Conservation (phyloP, 176 grass and related monocot species). For the Canna indica region DNA sequence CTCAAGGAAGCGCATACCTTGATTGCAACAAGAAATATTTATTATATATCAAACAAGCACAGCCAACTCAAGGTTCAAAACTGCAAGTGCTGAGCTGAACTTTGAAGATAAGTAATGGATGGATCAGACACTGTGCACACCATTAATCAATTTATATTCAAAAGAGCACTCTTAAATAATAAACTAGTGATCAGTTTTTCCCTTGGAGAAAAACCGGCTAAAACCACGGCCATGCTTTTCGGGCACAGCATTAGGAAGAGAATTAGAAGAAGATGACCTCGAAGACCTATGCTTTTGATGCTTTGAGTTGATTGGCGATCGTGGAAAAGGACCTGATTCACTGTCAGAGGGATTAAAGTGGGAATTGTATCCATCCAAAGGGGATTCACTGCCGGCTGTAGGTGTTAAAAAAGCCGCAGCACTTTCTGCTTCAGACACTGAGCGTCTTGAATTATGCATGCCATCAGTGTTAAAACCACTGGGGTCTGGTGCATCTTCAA, state of each 20-base stretch:
- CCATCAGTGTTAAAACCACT: slow-evolving; percentile 15
- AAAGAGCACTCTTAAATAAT: neutral
- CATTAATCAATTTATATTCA: neutral
- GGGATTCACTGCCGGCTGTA: slow-evolving; percentile 36
- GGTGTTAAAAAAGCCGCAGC: slow-evolving; percentile 16
- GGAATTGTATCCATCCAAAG: slow-evolving; percentile 47
- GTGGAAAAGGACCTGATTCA: slow-evolving; percentile 40
- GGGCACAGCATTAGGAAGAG: slow-evolving; percentile 40
- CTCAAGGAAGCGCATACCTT: neutral
- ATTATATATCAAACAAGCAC: neutral
- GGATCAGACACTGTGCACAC: neutral
- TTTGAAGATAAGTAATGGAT: neutral
- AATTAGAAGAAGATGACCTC: slow-evolving; percentile 53
- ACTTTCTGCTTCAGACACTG: slow-evolving; percentile 33
- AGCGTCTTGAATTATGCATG: slow-evolving; percentile 33
- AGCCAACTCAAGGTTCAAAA: neutral
- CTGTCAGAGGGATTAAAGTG: slow-evolving; percentile 35
- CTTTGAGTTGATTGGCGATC: slow-evolving; percentile 57
- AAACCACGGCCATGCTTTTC: slow-evolving; percentile 77
- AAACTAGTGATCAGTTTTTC: slow-evolving; percentile 36
- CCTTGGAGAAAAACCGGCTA: slow-evolving; percentile 83
- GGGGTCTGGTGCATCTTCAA: slow-evolving; percentile 38
- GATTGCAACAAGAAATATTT: neutral
- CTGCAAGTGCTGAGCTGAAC: neutral
- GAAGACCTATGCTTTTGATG: slow-evolving; percentile 65